phyloP scores from a whole-genome alignment of 2,329 filamentous ascomycete species.

The Colletotrichum eleusines region DNA sequence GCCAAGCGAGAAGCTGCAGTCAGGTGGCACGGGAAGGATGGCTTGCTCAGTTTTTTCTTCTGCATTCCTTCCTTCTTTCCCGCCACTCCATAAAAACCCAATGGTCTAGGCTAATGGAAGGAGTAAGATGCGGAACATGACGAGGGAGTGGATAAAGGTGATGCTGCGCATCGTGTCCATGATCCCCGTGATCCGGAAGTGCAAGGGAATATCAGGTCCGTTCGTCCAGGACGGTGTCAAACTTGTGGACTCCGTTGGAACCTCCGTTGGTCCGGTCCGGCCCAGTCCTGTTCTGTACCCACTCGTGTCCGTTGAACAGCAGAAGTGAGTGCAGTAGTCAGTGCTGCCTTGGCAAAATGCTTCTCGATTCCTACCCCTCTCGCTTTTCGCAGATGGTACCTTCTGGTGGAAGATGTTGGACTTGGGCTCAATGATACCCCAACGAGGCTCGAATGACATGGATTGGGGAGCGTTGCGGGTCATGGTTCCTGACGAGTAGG shows the following conservation, averaged over 20 bases:
- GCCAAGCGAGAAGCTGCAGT: not conserved
- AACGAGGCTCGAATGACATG: too few relatives aligned
- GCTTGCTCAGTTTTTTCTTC: not conserved
- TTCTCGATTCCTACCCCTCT: not conserved
- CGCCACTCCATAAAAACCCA: not conserved
- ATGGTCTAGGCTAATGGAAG: not conserved
- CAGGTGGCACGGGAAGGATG: not conserved
- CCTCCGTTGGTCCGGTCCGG: slow-evolving; percentile 32
- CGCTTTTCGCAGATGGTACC: not conserved
- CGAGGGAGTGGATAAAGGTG: not conserved
- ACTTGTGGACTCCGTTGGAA: not conserved
- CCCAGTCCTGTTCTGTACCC: slow-evolving; percentile 8
- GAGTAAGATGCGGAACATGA: not conserved
- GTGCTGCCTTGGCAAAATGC: not conserved
- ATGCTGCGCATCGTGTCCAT: not conserved
- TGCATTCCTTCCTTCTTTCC: not conserved
- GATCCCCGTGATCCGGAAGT: not conserved
- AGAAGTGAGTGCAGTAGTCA: not conserved
- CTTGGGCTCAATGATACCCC: not conserved
- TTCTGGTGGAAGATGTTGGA: too few relatives aligned
- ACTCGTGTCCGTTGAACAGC: not conserved
- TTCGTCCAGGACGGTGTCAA: slow-evolving; percentile 12
- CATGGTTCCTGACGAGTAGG: not conserved
- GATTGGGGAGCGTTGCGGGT: not conserved
- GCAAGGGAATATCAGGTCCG: slow-evolving; percentile 4